phyloP scores from a whole-genome alignment of 1,284 basidiomycete species.

The Rhodotorula sp. region DNA sequence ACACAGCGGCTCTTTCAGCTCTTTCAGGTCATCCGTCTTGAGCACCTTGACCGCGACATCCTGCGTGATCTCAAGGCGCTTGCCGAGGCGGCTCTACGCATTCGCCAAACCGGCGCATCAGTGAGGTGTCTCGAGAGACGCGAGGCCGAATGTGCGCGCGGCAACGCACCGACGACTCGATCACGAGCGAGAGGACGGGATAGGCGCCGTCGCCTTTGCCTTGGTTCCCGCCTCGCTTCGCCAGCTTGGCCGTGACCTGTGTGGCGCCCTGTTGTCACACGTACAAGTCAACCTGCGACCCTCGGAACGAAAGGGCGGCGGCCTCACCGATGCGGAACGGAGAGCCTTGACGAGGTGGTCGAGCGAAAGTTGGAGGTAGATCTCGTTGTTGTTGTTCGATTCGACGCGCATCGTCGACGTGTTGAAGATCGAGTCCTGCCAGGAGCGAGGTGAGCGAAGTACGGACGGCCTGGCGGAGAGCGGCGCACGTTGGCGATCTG shows the following conservation, averaged over 20 bases:
- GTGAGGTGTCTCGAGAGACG: not conserved
- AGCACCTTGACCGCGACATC: constrained; percentile 47
- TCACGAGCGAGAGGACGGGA: constrained; percentile 45
- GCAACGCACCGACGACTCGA: constrained; percentile 37
- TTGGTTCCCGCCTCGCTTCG: constrained; percentile 42
- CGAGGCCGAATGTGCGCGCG: not conserved
- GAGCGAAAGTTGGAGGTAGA: constrained; percentile 48
- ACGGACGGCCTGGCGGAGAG: not conserved
- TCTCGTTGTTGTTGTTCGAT: constrained; percentile 48
- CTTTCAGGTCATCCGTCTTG: constrained; percentile 45
- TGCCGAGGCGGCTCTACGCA: constrained; percentile 34
- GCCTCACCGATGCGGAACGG: constrained; percentile 28
- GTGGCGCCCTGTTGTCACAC: constrained; percentile 22
- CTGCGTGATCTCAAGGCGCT: constrained; percentile 45
- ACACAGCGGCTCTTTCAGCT: constrained; percentile 46
- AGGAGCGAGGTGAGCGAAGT: not conserved
- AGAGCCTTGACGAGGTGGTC: constrained; percentile 47
- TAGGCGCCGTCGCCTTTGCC: constrained; percentile 35
- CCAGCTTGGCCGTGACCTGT: constrained; percentile 44
- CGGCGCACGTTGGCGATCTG: constrained; percentile 28
- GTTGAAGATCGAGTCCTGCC: constrained; percentile 41
- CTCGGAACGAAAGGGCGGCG: not conserved
- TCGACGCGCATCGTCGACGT: constrained; percentile 46
- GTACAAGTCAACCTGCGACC: not conserved
- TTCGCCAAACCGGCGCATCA: too few species aligned